phyloP scores from a whole-genome alignment of 371 early-diverging fungal species.

The Mucor velutinosus region DNA sequence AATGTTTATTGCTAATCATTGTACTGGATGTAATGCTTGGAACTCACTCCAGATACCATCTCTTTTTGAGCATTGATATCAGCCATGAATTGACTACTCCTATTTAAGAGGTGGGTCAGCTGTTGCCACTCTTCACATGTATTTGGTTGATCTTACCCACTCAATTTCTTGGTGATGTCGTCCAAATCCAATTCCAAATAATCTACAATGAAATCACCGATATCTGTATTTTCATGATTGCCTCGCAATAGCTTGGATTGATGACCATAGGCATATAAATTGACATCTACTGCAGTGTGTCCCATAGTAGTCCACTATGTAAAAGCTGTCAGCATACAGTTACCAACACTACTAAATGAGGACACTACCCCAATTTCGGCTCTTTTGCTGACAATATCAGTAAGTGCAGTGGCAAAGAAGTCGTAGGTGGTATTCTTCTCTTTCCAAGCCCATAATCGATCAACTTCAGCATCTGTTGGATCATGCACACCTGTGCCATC shows the following conservation, averaged over 20 bases:
- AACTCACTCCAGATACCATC: background rate
- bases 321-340: background rate
- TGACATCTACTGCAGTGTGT: conserved; percentile 94
- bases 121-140: background rate
- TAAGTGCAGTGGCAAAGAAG: conserved; percentile 54
- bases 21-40: background rate
- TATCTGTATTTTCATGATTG: conserved; percentile 84
- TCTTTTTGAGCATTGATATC: background rate
- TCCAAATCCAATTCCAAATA: conserved; percentile 67
- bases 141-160: background rate
- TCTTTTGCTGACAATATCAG: conserved; percentile 67
- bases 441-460: conserved; percentile 42
- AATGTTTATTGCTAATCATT: background rate
- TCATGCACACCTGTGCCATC: conserved; percentile 69
- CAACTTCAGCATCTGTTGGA: conserved; percentile 60
- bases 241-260: conserved; percentile 54
- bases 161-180: conserved; percentile 54
- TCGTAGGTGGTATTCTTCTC: conserved; percentile 14
- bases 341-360: background rate
- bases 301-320: conserved; percentile 86
- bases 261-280: conserved; percentile 77
- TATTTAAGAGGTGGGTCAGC: background rate
- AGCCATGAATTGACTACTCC: background rate
- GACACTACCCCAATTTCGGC: conserved; percentile 67
- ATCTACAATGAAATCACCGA: conserved; percentile 73